Base-by-base conservation (phyloP, 306 rosid genomes). In the Pterocarpus santalinus region DNA sequence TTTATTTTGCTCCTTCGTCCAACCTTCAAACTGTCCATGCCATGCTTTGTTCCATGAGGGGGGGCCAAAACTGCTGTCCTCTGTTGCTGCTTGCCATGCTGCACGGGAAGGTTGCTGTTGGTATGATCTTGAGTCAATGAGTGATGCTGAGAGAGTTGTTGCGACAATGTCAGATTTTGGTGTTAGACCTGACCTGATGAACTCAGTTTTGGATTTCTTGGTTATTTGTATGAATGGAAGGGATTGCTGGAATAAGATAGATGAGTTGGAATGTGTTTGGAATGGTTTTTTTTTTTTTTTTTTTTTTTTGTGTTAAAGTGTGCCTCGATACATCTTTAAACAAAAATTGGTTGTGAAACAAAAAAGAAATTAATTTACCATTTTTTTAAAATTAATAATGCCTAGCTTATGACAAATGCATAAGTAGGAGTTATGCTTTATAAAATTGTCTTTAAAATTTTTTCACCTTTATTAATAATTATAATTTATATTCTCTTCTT, bases 61-160 rank as follows among this genome's bases (percentile, higher is more conserved):
- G 36, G 28, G 73, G 93, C 97, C 85, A 92, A 85, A 60, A 86
- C 90, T 82, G 92, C 89, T 55, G 81, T 92, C 70, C 99, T 97
- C 79, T 82, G 85, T 93, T 85, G 76, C 36, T 13, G 97, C 93
- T 64, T 96, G 98, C 56, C 92, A 96, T 87, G 97, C 97, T 0
- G 97, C 98, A 0, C 65, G 93, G 52, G 94, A 92, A 81, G 98
- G 90, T 39, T 95, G 94, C 83, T 96, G 98, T 74, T 22, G 28
- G 28, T 58, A 67, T 78, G 82, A 84, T 76, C 94, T 93, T 70
- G 92, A 90, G 81, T 96, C 97, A 0, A 84, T 90, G 52, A 87
- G 77, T 14, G 91, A 87, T 77, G 94, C 99, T 4, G 92, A 92
- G 78, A 85, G 79, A 39, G 83, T 93, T 55, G 89, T 93, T 65